Evolutionary conservation across 108 stramenopile species (phyloP), one percentile per base, ranked within the genome.

Genomic region (Fragilaria radians): DNA sequence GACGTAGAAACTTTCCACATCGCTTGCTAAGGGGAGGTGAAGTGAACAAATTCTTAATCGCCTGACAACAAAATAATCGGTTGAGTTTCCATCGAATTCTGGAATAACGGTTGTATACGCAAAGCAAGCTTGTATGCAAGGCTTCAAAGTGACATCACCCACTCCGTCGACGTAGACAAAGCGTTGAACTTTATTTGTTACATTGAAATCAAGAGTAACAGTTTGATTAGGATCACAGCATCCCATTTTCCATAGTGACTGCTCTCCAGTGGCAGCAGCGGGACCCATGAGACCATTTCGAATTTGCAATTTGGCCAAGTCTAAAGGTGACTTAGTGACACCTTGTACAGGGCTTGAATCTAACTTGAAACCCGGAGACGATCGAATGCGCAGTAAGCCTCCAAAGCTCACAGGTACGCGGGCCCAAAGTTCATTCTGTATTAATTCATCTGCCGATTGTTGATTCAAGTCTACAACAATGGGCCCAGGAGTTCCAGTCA

Each of bases 401-500:
- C 65, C 80, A 68, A 77, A 81, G 1, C 45, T 65, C 47, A 55
- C 31, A n/a, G 30, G 66, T 11, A 7, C 11, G 0, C 26, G 29
- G 18, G 68, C 70, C 63, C 63, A 65, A 11, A 76, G 33, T 65
- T 80, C 71, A 30, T 56, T 28, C 59, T 67, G 32, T 50, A 71
- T 45, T 28, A 25, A 18, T 11, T 32, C 33, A 17, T 57, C 33
- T 22, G 22, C 55, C 14, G 21, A 4, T 22, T 30, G 34, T 42
- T 42, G 36, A 14, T 7, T 42, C 36, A 42, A 42, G 14, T 59
- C 61, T 49, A 74, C 53, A 32, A 81, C 28, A 2, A 81, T 31
- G 18, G 80, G 80, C 36, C 73, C 80, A 21, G 68, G 71, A 14
- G 74, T 73, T 25, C 80, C 80, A 55, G 70, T 76, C 21, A 46